A percentile compares a stretch with the other conserved stretches of the same genome.
phyloP scores from a whole-genome alignment of 2,329 filamentous ascomycete genomes.

The Alternaria ventricosa region DNA sequence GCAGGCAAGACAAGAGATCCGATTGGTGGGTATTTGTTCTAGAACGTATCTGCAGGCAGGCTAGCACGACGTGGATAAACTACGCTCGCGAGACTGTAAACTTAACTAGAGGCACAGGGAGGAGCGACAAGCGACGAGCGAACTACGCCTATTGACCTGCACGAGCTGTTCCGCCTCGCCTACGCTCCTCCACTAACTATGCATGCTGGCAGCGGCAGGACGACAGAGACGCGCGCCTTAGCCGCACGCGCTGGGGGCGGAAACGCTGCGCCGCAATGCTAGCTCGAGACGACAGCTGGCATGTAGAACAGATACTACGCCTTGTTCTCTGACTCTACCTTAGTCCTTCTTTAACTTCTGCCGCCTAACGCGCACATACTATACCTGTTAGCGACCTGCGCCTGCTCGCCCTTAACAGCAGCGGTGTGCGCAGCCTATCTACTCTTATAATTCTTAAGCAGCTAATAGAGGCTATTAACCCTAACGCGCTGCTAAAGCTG shows the following conservation, averaged over 20 bases:
- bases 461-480: slow-evolving; percentile 13
- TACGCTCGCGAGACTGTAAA: too few relatives aligned
- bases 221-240: too few relatives aligned
- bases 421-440: slow-evolving; percentile 15
- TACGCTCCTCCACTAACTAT: neutral
- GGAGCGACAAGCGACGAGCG: slow-evolving; percentile 14
- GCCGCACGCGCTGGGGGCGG: neutral
- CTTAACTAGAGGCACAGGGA: too few relatives aligned
- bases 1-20: too few relatives aligned
- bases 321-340: neutral
- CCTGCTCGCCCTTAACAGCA: slow-evolving; percentile 16
- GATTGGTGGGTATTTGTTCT: too few relatives aligned
- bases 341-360: neutral
- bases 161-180: neutral
- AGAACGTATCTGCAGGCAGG: too few relatives aligned
- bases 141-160: slow-evolving; percentile 13
- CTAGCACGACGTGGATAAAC: too few relatives aligned
- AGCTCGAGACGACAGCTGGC: neutral
- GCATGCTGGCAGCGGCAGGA: neutral
- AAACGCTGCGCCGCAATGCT: neutral
- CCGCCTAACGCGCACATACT: neutral
- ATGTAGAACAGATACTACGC: neutral
- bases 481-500: slow-evolving; percentile 10
- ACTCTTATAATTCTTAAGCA: slow-evolving; percentile 16
- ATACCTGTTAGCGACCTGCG: neutral